Percentiles rank a stretch among this genome's conserved stretches.
These are phyloP conservation scores for Styphnolobium japonicum DNA, from an alignment of 306 rosid species.

Conservation along the genomic window DNA sequence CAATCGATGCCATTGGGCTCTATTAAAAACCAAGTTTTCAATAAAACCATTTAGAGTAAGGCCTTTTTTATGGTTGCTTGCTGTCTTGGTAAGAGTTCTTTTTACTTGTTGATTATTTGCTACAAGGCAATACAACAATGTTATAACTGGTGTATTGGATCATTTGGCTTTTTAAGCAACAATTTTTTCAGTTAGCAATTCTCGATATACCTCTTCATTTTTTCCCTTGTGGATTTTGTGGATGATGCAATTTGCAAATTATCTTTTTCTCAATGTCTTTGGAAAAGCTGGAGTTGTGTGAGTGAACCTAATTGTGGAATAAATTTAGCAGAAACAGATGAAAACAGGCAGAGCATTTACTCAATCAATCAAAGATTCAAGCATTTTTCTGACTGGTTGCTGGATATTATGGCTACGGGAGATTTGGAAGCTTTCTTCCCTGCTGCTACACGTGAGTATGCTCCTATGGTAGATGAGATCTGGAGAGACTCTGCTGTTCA, in stretches of 20 bases:
- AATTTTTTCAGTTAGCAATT: neutral
- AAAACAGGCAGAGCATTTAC: conserved; percentile 57
- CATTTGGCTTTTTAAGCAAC: conserved; percentile 6
- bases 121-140: neutral
- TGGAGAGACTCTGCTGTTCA: conserved; percentile 90
- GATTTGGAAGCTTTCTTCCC: conserved; percentile 90
- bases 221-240: neutral
- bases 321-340: conserved; percentile 50
- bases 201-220: neutral
- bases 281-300: neutral
- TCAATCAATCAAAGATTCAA: conserved; percentile 74
- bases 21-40: neutral
- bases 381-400: conserved; percentile 89
- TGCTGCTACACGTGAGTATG: conserved; percentile 96
- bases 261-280: conserved; percentile 6
- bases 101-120: neutral
- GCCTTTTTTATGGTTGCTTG: neutral
- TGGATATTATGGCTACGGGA: conserved; percentile 87
- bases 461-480: conserved; percentile 81
- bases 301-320: conserved; percentile 32
- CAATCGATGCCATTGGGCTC: neutral
- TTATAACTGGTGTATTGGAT: neutral
- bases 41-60: neutral
- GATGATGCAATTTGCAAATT: neutral
- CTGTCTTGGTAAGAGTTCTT: conserved; percentile 5